phyloP scores from a whole-genome alignment of 2,329 filamentous ascomycete genomes.

The Aspergillus quadricinctus region DNA sequence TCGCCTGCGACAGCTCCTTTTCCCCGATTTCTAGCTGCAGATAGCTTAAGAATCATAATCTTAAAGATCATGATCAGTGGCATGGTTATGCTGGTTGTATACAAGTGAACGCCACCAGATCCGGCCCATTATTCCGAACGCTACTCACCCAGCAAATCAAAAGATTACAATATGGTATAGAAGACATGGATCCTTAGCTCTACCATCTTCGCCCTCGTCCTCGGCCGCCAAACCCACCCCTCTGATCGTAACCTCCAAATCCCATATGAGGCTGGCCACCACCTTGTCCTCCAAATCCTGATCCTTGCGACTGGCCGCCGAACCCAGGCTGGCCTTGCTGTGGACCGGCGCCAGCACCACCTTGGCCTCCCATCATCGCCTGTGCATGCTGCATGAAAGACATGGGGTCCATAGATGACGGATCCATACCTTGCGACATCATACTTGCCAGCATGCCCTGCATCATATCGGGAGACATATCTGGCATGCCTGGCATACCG shows the following conservation, averaged over 20 bases:
- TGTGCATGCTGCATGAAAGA: conserved; percentile 53
- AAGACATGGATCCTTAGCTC: conserved; percentile 7
- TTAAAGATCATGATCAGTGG: neutral
- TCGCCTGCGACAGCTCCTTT: conserved; percentile 7
- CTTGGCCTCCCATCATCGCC: conserved; percentile 45
- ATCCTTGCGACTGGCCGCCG: conserved; percentile 28
- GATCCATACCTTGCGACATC: conserved; percentile 52
- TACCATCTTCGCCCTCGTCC: conserved; percentile 40
- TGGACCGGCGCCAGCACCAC: conserved; percentile 35
- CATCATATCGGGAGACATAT: conserved; percentile 54
- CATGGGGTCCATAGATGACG: conserved; percentile 50
- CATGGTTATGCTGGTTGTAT: conserved; percentile 1
- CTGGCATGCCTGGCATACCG: conserved; percentile 44
- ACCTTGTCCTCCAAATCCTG: conserved; percentile 32
- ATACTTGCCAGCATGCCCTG: conserved; percentile 55
- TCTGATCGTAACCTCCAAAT: conserved; percentile 39
- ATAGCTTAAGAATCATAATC: neutral
- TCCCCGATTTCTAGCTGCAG: conserved; percentile 1
- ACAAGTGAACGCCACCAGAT: conserved; percentile 18
- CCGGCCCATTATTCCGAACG: conserved; percentile 4
- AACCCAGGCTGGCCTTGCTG: conserved; percentile 34
- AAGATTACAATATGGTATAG: conserved; percentile 10
- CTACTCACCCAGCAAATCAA: conserved; percentile 7
- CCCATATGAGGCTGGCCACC: conserved; percentile 40
- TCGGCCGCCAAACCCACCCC: conserved; percentile 35